Percentiles rank a stretch among this genome's conserved stretches.
These are phyloP conservation scores for Scutellospora calospora DNA, from an alignment of 371 early-diverging fungal genomes.

Conservation along the genomic window DNA sequence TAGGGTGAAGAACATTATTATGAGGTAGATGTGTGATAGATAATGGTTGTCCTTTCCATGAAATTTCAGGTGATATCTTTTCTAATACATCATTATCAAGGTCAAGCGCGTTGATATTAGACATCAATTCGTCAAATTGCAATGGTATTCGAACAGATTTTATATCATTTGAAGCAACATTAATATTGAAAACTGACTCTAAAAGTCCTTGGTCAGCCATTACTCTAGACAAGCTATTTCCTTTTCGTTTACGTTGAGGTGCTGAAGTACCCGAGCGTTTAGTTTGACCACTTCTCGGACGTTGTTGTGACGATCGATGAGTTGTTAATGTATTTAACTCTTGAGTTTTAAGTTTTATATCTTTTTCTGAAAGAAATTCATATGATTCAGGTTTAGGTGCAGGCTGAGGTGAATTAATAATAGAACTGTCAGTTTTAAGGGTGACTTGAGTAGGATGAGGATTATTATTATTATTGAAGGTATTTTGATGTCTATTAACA, in stretches of 20 bases:
- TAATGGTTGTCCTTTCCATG: constrained; percentile 41
- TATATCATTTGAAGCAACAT: background rate
- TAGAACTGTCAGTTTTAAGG: background rate
- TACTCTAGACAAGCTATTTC: constrained; percentile 38
- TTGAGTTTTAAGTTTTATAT: background rate
- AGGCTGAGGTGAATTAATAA: background rate
- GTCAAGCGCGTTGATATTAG: background rate
- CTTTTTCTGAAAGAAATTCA: background rate
- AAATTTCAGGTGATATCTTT: background rate
- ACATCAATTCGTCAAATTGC: constrained; percentile 29
- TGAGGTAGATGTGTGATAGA: constrained; percentile 35
- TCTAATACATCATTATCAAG: constrained; percentile 9
- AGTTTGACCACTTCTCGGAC: background rate
- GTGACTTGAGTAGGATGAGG: constrained; percentile 29
- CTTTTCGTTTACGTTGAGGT: constrained; percentile 38
- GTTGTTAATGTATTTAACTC: background rate
- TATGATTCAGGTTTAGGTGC: background rate
- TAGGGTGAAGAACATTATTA: constrained; percentile 20
- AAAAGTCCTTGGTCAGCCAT: constrained; percentile 41
- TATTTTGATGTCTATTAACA: background rate
- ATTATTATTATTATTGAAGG: constrained; percentile 26
- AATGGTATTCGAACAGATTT: constrained; percentile 27
- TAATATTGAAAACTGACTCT: background rate
- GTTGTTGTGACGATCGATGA: background rate
- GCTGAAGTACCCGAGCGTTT: background rate